These are phyloP conservation scores for Backusella psychrophila DNA, from an alignment of 192 early-diverging fungal genomes.

Conservation along the genomic window DNA sequence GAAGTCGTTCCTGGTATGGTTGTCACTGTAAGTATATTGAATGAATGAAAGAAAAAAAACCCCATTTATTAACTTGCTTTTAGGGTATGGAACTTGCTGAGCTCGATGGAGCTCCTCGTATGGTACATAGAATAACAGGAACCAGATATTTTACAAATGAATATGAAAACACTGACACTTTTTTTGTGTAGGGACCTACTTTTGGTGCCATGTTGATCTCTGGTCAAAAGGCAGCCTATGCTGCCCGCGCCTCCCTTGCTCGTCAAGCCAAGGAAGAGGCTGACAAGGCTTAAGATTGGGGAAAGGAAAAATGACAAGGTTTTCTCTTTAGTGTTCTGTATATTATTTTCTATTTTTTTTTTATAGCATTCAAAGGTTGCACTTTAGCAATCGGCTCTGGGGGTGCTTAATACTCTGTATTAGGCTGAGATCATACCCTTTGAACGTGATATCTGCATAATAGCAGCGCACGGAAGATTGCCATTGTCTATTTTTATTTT, in stretches of 20 bases:
- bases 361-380: background rate
- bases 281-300: background rate
- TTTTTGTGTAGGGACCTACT: constrained; percentile 38
- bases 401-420: constrained; percentile 45
- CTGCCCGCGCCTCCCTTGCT: constrained; percentile 49
- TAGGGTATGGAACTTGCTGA: constrained; percentile 73
- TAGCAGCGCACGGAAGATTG: constrained; percentile 27
- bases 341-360: constrained; percentile 15
- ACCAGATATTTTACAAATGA: background rate
- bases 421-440: constrained; percentile 31
- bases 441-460: constrained; percentile 29
- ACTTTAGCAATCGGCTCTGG: constrained; percentile 35
- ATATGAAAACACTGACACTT: background rate
- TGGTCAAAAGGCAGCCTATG: constrained; percentile 68
- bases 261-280: constrained; percentile 27
- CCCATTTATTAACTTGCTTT: constrained; percentile 21
- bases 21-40: constrained; percentile 34
- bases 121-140: constrained; percentile 43
- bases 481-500: constrained; percentile 16
- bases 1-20: constrained; percentile 72
- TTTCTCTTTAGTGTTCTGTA: constrained; percentile 10
- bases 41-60: background rate
- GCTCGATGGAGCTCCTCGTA: constrained; percentile 64
- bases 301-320: background rate
- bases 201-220: constrained; percentile 65